These are phyloP conservation scores for Canariomyces notabilis DNA, from an alignment of 2,329 filamentous ascomycete species.

Conservation along the genomic window DNA sequence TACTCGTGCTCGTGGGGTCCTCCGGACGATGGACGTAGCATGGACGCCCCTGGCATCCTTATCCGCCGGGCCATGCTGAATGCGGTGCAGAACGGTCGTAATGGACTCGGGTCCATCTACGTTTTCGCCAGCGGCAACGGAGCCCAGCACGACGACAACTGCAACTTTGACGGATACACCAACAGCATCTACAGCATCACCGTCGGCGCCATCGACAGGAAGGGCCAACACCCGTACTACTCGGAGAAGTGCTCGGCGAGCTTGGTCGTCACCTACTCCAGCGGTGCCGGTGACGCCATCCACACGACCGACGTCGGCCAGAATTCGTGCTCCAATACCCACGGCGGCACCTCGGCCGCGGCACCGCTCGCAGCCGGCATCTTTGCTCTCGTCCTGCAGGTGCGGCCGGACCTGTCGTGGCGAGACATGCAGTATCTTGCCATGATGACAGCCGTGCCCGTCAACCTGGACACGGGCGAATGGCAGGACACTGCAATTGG, in stretches of 20 bases:
- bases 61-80: slow-evolving; percentile 90
- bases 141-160: slow-evolving; percentile 82
- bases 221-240: slow-evolving; percentile 88
- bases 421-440: slow-evolving; percentile 91
- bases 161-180: slow-evolving; percentile 98
- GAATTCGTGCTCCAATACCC: slow-evolving; percentile 71
- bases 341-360: slow-evolving; percentile 93
- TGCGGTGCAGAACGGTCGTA: slow-evolving; percentile 81
- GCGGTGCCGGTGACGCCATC: slow-evolving; percentile 81
- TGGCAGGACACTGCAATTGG: slow-evolving; percentile 81
- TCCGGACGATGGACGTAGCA: slow-evolving; percentile 84
- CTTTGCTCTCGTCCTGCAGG: slow-evolving; percentile 79
- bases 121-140: slow-evolving; percentile 97
- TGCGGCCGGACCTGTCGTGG: slow-evolving; percentile 85
- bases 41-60: slow-evolving; percentile 87
- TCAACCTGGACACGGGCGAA: slow-evolving; percentile 66
- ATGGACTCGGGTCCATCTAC: slow-evolving; percentile 81
- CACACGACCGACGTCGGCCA: slow-evolving; percentile 92
- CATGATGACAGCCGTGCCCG: slow-evolving; percentile 74
- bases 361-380: slow-evolving; percentile 90
- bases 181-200: slow-evolving; percentile 99
- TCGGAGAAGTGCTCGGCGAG: slow-evolving; percentile 95
- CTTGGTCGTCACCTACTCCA: slow-evolving; percentile 94
- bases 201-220: slow-evolving; percentile 84
- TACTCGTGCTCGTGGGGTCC: slow-evolving; percentile 99